phyloP scores from a whole-genome alignment of 148 eudicot species.

The Arctostaphylos glauca region DNA sequence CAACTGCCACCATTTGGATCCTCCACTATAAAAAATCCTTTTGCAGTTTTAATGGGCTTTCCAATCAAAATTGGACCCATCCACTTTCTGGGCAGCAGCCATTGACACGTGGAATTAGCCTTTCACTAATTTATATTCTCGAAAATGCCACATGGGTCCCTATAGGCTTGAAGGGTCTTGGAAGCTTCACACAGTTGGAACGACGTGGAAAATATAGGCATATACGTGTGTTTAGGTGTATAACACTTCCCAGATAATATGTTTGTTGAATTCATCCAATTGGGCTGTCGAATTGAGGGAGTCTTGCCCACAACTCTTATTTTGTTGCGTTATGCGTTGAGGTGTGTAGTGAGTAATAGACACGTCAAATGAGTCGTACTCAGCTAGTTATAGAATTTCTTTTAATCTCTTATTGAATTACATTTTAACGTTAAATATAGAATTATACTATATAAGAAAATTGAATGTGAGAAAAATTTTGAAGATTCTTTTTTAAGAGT shows the following conservation, averaged over 20 bases:
- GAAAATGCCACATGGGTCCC: slow-evolving; percentile 4
- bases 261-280: neutral
- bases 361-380: neutral
- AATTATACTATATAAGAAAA: no score
- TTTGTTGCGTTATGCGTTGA: neutral
- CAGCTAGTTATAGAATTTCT: no score
- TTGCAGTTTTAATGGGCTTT: slow-evolving; percentile 29
- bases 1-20: slow-evolving; percentile 12
- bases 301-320: neutral
- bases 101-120: slow-evolving; percentile 28
- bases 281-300: neutral
- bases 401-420: no score
- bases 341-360: neutral
- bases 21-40: neutral
- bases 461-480: no score
- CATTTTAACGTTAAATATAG: no score
- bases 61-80: slow-evolving; percentile 39
- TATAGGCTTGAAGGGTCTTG: neutral
- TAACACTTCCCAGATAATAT: neutral
- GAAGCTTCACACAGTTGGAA: neutral
- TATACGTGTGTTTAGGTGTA: neutral
- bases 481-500: no score
- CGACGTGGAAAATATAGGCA: neutral
- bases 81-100: slow-evolving; percentile 29
- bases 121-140: neutral